Evolutionary conservation across 129 eudicot species (phyloP), one percentile per base, ranked within the genome.

Genomic region (Tanacetum coccineum): DNA sequence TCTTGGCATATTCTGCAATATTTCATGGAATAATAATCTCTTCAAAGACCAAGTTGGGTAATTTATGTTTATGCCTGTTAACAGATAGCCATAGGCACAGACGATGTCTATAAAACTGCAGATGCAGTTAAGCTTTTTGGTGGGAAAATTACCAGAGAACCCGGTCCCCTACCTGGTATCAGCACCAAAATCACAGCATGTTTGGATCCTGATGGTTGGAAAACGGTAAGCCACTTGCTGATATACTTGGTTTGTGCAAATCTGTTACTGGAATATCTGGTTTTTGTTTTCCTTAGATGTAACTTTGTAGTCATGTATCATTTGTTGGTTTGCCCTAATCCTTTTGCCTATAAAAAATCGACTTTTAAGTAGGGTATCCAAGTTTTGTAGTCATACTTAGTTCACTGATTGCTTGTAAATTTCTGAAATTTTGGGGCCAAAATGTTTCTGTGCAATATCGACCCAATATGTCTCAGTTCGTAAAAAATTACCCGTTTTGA

Each of bases 151-250:
- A 88, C 96, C 5, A 80, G 95, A 71, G 98, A 92, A 83, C 91
- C 98, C 13, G 98, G 98, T 45, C 98, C 98, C 4, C 46, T 92
- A 73, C 98, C 98, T 54, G 96, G 96, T 39, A 88, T 88, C 50
- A 88, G 68, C 79, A 92, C 98, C 74, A 92, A 92, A 80, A 92
- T 92, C 42, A 88, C 95, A 28, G 95, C 98, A 3, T 92, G 98
- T 82, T 66, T 88, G 66, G 98, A 92, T 83, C 98, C 96, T 64
- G 98, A 92, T 88, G 98, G 98, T 69, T 92, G 96, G 96, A 92
- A 92, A 59, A 70, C 98, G 77, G 98, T 92, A 88, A 66, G 66
- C 45, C 75, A 64, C 28, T 0, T 36, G 42, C 42, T 36, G 42
- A 36, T 36, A 8, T n/a, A n/a, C 78, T 54, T 17, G 7, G 19